Evolutionary conservation across 208 protist genomes (phyloP).

Genomic region (Leishmania tarentolae): DNA sequence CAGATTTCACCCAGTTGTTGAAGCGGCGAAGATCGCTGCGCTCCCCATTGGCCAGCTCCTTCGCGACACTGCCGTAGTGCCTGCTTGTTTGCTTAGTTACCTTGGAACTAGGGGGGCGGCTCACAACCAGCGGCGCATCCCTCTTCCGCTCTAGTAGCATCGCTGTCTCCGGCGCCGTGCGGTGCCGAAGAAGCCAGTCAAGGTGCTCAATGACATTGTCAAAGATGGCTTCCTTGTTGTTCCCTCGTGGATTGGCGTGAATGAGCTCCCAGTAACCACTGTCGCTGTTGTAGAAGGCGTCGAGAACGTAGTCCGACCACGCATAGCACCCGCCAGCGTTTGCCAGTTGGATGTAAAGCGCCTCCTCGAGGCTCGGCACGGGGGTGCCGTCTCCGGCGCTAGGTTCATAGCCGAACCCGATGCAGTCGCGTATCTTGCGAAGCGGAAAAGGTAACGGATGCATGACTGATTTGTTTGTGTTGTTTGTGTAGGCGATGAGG

Average conservation of each 20-base stretch:
- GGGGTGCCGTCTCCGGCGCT: not conserved
- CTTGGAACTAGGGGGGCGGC: not conserved
- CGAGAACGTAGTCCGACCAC: slow-evolving; percentile 84
- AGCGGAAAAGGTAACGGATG: slow-evolving; percentile 58
- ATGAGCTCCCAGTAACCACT: slow-evolving; percentile 69
- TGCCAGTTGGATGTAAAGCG: slow-evolving; percentile 70
- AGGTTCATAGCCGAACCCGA: slow-evolving; percentile 41
- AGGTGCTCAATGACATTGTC: slow-evolving; percentile 68
- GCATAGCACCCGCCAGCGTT: slow-evolving; percentile 80
- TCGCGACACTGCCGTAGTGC: slow-evolving; percentile 66
- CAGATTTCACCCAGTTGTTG: slow-evolving; percentile 81
- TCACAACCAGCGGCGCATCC: slow-evolving; percentile 18
- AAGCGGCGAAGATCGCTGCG: slow-evolving; percentile 63
- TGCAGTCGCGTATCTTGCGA: slow-evolving; percentile 67
- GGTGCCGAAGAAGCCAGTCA: slow-evolving; percentile 45
- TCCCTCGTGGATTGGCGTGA: slow-evolving; percentile 45
- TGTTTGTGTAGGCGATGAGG: slow-evolving; percentile 58
- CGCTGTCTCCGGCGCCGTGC: slow-evolving; percentile 8
- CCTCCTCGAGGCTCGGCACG: slow-evolving; percentile 37
- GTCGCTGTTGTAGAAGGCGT: slow-evolving; percentile 59
- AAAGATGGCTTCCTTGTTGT: slow-evolving; percentile 68
- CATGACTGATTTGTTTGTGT: slow-evolving; percentile 39
- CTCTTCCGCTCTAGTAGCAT: slow-evolving; percentile 20
- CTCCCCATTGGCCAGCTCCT: slow-evolving; percentile 38
- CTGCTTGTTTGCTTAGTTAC: slow-evolving; percentile 46